Evolutionary conservation across 805 yeast genomes (phyloP), one percentile per base, ranked within the genome.

Genomic region (Nakazawaea laoshanensis): DNA sequence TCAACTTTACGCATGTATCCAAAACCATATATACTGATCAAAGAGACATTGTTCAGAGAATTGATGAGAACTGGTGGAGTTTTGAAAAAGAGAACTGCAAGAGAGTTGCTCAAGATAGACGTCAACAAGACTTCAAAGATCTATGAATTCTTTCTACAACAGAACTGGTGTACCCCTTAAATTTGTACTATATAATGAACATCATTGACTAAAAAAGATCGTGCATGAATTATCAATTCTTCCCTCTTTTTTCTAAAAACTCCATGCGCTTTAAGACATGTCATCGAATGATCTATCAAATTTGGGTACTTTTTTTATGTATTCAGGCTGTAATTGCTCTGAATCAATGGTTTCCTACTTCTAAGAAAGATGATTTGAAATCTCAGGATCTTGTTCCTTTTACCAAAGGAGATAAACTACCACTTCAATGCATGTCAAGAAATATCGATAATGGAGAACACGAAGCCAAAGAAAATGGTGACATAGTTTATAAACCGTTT

Each of bases 1-100:
- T 67, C 88, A 4, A 81, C 76, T 30, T 63, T 94, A 40, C 74
- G 94, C 41, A 79, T 94, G 8, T 58, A 82, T 36, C 98, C 99
- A 11, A 89, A 92, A 53, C 94, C 97, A 3, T 92, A 89, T 49
- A 61, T 92, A 40, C 95, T 94, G 3, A 84, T 92, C 42, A 92
- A 92, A 50, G 95, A 85, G 52, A 75, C 85, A 3, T 56, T 92
- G 36, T 86, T 92, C 64, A 74, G 94, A 45, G 96, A 88, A 50
- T 74, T 94, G 20, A 61, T 88, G 24, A 77, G 84, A 43, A 77
- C 82, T 27, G 94, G 94, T 24, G 97, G 97, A 4, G 58, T 69
- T 5, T 53, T 92, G 48, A 84, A 84, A 59, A 80, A 83, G 57
- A 79, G 84, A 48, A 77, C 80, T 12, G 92, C 94, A n/a, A 69